Base-by-base conservation (phyloP, 768 basidiomycete genomes). In the Exidia glandulosa region DNA sequence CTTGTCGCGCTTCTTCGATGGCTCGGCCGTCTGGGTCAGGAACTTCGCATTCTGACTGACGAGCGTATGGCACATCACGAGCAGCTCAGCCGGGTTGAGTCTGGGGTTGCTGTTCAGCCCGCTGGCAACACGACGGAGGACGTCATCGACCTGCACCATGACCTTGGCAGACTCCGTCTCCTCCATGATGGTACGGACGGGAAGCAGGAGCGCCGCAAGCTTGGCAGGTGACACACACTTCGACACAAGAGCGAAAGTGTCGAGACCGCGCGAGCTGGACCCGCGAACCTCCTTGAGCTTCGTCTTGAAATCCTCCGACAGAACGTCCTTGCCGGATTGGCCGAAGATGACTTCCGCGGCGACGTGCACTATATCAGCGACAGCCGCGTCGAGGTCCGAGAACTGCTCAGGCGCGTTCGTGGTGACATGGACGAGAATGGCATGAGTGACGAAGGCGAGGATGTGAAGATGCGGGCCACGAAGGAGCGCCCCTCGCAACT, bases 381-480 rank as follows among this genome's bases (percentile, higher is more conserved):
- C 85, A 63, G 86, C 86, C 16, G 79, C 78, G 64, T 97, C 94
- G 2, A 97, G 77, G 27, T 75, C 77, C 37, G 73, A 69, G 68
- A 94, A 90, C 67, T 81, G 73, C 3, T 85, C 82, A 0, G 77
- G 76, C 0, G 83, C 76, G 10, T 54, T 31, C 2, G 50, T 27
- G 0, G 91, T 93, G 50, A 94, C 79, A 59, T 90, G 82, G n/a
- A 85, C 80, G 36, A 98, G 76, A 23, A 98, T 73, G 0, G 90
- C 81, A 66, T 99, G 94, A 0, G 82, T 80, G 2, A 86, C 85
- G 62, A 86, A 88, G 1, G 94, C 94, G 32, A 97, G 77, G 19
- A 98, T 84, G 69, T 99, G 95, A 0, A 97, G 80, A 59, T 98
- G 95, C 1, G 96, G 95, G 5, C 96, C 96, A 23, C 94, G 88